phyloP scores from a whole-genome alignment of 306 rosid genomes.

The peach (Prunus persica) region Prunus_persica_NCBIv2 NC_034010.1:26256001-26256500 shows the following conservation, averaged over 20 bases:
- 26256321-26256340: slow-evolving; percentile 7
- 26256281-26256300: slow-evolving; percentile 21
- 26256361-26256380: slow-evolving; percentile 11
- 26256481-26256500: background rate
- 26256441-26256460: background rate
- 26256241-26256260: slow-evolving; percentile 54
- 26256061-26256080: background rate
- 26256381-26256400: slow-evolving; percentile 12
- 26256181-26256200: slow-evolving; percentile 93
- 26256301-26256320: slow-evolving; percentile 16
- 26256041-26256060: background rate
- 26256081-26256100: slow-evolving; percentile 8
- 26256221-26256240: slow-evolving; percentile 82
- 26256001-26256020: background rate
- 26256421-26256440: background rate
- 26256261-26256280: slow-evolving; percentile 15
- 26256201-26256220: slow-evolving; percentile 93
- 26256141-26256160: slow-evolving; percentile 85
- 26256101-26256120: slow-evolving; percentile 97
- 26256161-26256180: slow-evolving; percentile 87
- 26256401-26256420: slow-evolving; percentile 10
- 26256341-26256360: background rate
- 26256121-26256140: slow-evolving; percentile 95
- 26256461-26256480: background rate
- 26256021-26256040: background rate